Conservation (phyloP, 345 rosid genomes). For the Pugionium cornutum region DNA sequence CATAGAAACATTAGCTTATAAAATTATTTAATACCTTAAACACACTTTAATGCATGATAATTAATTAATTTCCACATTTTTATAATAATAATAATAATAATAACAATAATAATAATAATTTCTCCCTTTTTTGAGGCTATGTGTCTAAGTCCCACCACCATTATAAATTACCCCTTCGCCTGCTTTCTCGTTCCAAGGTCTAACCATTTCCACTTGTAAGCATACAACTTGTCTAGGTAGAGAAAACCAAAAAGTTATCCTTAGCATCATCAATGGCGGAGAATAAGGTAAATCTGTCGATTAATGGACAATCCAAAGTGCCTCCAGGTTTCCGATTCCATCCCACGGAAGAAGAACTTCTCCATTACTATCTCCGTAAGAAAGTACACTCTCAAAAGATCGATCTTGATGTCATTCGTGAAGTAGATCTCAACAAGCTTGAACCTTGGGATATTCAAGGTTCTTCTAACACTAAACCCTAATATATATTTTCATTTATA, state of each 20-base stretch:
- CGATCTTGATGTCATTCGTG: constrained; percentile 95
- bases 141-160: constrained; percentile 52
- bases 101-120: constrained; percentile 27
- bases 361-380: constrained; percentile 88
- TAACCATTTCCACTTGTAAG: constrained; percentile 59
- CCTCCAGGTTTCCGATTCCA: constrained; percentile 99
- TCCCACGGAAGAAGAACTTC: constrained; percentile 97
- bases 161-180: constrained; percentile 67
- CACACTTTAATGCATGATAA: constrained; percentile 31
- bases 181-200: constrained; percentile 26
- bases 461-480: constrained; percentile 32
- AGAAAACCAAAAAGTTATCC: constrained; percentile 11
- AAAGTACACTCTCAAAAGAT: constrained; percentile 80
- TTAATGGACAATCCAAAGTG: constrained; percentile 91
- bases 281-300: constrained; percentile 67
- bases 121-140: constrained; percentile 4
- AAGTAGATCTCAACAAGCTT: constrained; percentile 98
- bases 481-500: neutral
- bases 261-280: constrained; percentile 45
- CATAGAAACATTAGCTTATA: constrained; percentile 7
- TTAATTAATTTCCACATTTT: neutral
- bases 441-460: constrained; percentile 99
- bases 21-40: constrained; percentile 23
- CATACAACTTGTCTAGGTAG: constrained; percentile 31
- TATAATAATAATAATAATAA: constrained; percentile 34